phyloP scores from a whole-genome alignment of 495 filamentous ascomycete species.

The Aspergillus biplanus region DNA sequence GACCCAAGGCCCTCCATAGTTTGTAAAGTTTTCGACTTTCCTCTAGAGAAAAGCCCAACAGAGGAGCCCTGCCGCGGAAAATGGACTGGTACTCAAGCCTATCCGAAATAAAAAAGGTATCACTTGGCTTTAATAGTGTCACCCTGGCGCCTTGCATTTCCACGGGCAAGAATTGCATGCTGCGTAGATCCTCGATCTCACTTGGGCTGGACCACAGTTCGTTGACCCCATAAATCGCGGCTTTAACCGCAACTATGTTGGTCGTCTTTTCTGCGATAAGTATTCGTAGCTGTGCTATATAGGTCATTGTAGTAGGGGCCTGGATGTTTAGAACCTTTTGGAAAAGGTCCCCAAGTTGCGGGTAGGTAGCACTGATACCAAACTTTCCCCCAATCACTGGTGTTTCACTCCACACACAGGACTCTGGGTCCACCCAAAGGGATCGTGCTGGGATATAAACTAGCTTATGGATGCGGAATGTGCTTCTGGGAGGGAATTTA shows the following conservation, averaged over 20 bases:
- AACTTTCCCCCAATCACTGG: not conserved
- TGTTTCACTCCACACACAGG: not conserved
- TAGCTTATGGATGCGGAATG: not conserved
- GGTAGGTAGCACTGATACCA: slow-evolving; percentile 2
- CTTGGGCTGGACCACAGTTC: not conserved
- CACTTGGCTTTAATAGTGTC: not conserved
- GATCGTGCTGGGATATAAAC: slow-evolving; percentile 1
- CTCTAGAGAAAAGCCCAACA: slow-evolving; percentile 1
- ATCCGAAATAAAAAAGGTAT: slow-evolving; percentile 10
- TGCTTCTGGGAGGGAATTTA: not conserved
- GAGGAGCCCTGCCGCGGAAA: not conserved
- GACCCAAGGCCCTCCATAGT: not conserved
- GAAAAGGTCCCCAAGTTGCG: slow-evolving; percentile 6
- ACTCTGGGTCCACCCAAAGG: not conserved
- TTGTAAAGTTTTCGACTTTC: not conserved
- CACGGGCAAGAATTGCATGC: not conserved
- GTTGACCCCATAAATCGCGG: slow-evolving; percentile 1
- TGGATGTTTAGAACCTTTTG: not conserved
- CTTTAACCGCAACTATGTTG: slow-evolving; percentile 1
- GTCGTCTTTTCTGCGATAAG: not conserved
- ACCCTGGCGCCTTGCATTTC: not conserved
- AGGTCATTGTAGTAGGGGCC: not conserved
- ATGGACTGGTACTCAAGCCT: not conserved
- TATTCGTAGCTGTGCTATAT: not conserved
- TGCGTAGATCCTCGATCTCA: not conserved